Conservation (phyloP, 140 eudicot species). For the Senecio squalidus region DNA sequence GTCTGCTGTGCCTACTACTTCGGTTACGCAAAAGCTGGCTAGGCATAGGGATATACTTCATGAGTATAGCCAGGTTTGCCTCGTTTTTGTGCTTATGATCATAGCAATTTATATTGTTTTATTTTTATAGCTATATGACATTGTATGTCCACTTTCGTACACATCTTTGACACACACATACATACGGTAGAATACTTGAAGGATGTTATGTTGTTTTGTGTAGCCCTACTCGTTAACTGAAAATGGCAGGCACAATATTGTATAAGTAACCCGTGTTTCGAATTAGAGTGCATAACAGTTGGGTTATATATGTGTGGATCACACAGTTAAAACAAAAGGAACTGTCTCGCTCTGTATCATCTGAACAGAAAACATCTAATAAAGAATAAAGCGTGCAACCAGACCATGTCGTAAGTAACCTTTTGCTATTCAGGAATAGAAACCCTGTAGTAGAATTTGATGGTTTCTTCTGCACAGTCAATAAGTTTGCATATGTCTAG, state of each 20-base stretch:
- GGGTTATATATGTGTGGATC: neutral
- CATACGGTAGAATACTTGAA: too few species aligned
- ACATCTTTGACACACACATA: too few species aligned
- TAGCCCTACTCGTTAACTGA: too few species aligned
- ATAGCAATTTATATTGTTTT: neutral
- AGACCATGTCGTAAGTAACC: neutral
- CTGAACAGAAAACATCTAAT: neutral
- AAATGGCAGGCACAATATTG: neutral
- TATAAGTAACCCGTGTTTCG: neutral
- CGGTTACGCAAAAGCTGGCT: conserved; percentile 89
- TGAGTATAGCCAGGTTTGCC: conserved; percentile 82
- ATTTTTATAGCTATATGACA: neutral
- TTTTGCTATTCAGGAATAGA: neutral
- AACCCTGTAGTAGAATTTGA: neutral
- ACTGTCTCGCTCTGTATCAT: neutral
- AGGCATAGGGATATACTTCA: conserved; percentile 97
- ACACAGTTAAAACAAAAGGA: neutral
- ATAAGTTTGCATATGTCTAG: neutral
- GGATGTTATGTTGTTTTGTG: too few species aligned
- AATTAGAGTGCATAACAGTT: neutral
- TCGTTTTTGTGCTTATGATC: neutral
- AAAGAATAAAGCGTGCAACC: neutral
- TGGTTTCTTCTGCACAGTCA: neutral
- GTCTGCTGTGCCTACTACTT: conserved; percentile 92
- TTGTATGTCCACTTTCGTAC: too few species aligned